Evolutionary conservation across 805 yeast genomes (phyloP).

Genomic region (Blastobotrys parvus): DNA sequence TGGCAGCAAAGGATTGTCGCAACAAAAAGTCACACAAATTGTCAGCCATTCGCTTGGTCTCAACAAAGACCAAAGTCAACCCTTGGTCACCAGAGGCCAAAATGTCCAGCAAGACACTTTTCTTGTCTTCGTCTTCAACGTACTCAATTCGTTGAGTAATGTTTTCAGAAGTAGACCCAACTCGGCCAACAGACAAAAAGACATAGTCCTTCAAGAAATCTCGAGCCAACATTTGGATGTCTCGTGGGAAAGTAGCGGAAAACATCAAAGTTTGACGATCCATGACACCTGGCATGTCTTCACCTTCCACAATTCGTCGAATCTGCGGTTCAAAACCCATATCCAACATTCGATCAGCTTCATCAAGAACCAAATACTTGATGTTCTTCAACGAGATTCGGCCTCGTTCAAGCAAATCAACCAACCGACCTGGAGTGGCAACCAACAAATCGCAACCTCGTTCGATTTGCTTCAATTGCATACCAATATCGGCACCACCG

Average conservation of each 20-base stretch:
- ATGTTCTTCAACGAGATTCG: constrained; percentile 80
- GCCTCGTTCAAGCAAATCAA: constrained; percentile 93
- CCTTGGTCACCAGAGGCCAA: constrained; percentile 72
- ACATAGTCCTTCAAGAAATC: constrained; percentile 95
- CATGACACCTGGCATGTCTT: constrained; percentile 91
- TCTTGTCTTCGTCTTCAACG: constrained; percentile 91
- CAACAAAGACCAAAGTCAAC: constrained; percentile 89
- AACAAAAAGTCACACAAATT: constrained; percentile 85
- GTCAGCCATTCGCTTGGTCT: constrained; percentile 98
- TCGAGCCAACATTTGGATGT: constrained; percentile 93
- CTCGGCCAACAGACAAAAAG: constrained; percentile 96
- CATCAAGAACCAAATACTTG: constrained; percentile 91
- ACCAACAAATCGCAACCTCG: constrained; percentile 94
- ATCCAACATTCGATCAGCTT: constrained; percentile 99
- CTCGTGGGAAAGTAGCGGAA: constrained; percentile 98
- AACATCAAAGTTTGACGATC: constrained; percentile 97
- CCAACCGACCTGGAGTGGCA: constrained; percentile 99
- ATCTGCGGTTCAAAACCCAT: constrained; percentile 99
- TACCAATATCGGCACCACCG: constrained; percentile 95
- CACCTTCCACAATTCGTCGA: constrained; percentile 94
- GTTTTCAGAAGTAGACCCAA: constrained; percentile 98
- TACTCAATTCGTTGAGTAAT: constrained; percentile 88
- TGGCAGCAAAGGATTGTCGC: constrained; percentile 87
- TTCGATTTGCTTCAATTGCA: constrained; percentile 80
- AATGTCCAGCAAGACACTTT: constrained; percentile 81